phyloP scores from a whole-genome alignment of 163 green algal genomes.

The Coccomyxa subellipsoidea region DNA sequence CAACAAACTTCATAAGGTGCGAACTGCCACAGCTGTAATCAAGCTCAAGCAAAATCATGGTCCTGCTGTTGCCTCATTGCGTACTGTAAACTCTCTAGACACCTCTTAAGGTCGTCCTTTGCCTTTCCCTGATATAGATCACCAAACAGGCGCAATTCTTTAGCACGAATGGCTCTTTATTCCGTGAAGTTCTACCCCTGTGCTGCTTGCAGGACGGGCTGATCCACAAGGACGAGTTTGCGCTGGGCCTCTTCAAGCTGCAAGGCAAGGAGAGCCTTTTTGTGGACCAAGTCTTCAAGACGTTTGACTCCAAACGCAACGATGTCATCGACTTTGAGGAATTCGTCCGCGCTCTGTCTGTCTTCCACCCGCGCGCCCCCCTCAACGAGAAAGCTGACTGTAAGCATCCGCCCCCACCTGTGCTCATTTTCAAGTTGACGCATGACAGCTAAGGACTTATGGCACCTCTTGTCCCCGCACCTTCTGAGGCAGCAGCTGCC shows the following conservation, averaged over 20 bases:
- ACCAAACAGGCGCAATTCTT: too few relatives aligned
- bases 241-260: conserved; percentile 58
- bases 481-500: too few relatives aligned
- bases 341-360: conserved; percentile 50
- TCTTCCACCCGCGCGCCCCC: conserved; percentile 58
- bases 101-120: too few relatives aligned
- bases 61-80: too few relatives aligned
- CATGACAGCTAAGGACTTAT: too few relatives aligned
- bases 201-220: conserved; percentile 47
- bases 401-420: conserved; percentile 20
- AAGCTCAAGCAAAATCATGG: too few relatives aligned
- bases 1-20: conserved; percentile 49
- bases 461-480: too few relatives aligned
- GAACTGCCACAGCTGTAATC: too few relatives aligned
- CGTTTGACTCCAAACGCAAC: conserved; percentile 64
- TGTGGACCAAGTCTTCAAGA: conserved; percentile 53
- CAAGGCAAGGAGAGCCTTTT: conserved; percentile 56
- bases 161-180: too few relatives aligned
- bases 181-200: neutral
- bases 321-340: conserved; percentile 67
- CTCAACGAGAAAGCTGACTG: conserved; percentile 57
- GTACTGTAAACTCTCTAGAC: too few relatives aligned
- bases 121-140: too few relatives aligned
- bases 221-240: conserved; percentile 73
- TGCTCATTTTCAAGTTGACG: neutral